Base-by-base conservation (phyloP, 208 protist genomes). In the Naegleria fowleri region DNA sequence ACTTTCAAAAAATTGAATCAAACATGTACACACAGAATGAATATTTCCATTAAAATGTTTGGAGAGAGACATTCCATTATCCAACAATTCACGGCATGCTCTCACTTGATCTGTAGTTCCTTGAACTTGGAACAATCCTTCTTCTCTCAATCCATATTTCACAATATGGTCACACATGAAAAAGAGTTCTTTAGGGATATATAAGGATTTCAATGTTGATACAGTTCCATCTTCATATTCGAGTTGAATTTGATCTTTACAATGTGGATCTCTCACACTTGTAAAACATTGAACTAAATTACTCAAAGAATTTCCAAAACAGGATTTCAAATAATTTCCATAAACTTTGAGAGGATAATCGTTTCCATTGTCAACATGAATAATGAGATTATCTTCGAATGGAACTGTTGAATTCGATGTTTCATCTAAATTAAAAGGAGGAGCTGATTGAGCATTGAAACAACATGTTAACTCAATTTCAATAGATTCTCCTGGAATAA, bases 121-220 rank as follows among this genome's bases (percentile, higher is more conserved):
- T 41, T 33, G n/a, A 25, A 55, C 33, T 41, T 67, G 48, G 13
- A 89, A 67, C 25, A 89, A 25, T 7, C 48, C 41, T n/a, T 19
- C 15, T 41, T 52, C 33, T 67, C 86, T 89, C 0, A 89, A n/a
- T 38, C 86, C 86, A 67, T 89, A 89, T 67, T 89, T 89, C 1
- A 33, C 51, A 33, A 89, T 67, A 40, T 67, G 51, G 40, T 89
- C 86, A 67, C 11, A 22, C 3, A 89, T 25, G 6, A 29, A 48
- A 33, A 39, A 89, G 19, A 89, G 40, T 40, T 89, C 86, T 67
- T 89, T 89, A n/a, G 86, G 86, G 38, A 89, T 67, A 19, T 7
- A 25, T 29, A 89, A 89, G 19, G 3, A 6, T 51, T 33, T 3
- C n/a, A 25, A 43, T 9, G 40, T 22, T 25, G 38, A 43, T 9